Evolutionary conservation across 2,329 filamentous ascomycete species (phyloP).

Genomic region (Penicillium palitans): DNA sequence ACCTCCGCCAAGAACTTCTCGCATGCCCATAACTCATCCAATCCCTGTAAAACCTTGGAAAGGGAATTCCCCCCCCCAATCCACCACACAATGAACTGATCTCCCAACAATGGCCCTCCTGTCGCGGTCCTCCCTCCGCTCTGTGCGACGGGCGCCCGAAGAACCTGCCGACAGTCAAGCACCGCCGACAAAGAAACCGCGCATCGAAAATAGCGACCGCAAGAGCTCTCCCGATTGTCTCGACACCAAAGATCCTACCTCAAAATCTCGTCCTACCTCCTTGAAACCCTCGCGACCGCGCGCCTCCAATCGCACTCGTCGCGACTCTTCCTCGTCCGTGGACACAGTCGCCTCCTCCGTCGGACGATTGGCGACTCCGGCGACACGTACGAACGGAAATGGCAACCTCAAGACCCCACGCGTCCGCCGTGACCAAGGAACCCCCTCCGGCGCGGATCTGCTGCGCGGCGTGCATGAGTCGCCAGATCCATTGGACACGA

Average conservation of each 20-base stretch:
- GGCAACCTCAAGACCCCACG: conserved; percentile 12
- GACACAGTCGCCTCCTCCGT: conserved; percentile 16
- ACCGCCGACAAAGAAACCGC: conserved; percentile 31
- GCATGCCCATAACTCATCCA: conserved; percentile 5
- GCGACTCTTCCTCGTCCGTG: conserved; percentile 19
- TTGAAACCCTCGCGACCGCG: conserved; percentile 21
- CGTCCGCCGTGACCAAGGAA: conserved; percentile 12
- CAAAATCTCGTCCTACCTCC: conserved; percentile 10
- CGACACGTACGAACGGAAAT: conserved; percentile 17
- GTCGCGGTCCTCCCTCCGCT: conserved; percentile 37
- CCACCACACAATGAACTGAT: conserved; percentile 24
- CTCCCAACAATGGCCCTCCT: conserved; percentile 34
- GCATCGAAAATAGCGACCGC: conserved; percentile 25
- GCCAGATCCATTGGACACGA: conserved; percentile 30
- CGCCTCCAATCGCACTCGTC: conserved; percentile 14
- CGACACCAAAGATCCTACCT: conserved; percentile 24
- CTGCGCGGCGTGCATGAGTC: conserved; percentile 21
- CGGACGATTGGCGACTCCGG: conserved; percentile 15
- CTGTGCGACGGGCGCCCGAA: conserved; percentile 34
- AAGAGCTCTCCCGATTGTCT: conserved; percentile 38
- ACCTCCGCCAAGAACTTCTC: conserved; percentile 16
- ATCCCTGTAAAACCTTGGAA: conserved; percentile 1
- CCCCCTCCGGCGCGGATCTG: conserved; percentile 12
- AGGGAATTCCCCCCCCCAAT: not conserved
- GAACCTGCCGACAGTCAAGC: conserved; percentile 18